Evolutionary conservation across 139 green algal genomes (phyloP).

Genomic region (Chlorella sp.): DNA sequence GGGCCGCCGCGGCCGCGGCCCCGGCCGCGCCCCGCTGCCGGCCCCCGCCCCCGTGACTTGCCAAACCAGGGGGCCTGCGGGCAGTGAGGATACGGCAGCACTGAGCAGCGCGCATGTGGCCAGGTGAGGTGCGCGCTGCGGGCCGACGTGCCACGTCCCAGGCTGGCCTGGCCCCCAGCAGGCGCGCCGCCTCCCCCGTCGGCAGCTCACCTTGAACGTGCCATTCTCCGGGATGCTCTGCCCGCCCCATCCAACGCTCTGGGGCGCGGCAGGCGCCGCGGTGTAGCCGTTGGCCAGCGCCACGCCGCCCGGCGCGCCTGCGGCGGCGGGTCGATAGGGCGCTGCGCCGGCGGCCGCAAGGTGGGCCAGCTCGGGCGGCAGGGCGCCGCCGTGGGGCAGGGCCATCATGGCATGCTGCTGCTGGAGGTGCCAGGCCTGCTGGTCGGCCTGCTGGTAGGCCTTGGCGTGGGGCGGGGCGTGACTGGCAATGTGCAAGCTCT

Average conservation of each 20-base stretch:
- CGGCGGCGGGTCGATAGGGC: neutral
- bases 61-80: slow-evolving; percentile 71
- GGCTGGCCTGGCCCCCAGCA: too few species aligned
- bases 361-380: slow-evolving; percentile 6
- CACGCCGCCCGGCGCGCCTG: neutral
- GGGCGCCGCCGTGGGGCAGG: neutral
- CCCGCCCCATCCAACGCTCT: slow-evolving; percentile 71
- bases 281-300: neutral
- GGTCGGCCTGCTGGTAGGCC: neutral
- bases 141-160: too few species aligned
- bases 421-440: neutral
- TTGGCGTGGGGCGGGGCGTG: neutral
- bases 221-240: slow-evolving; percentile 69
- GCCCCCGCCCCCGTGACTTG: too few species aligned
- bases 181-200: too few species aligned
- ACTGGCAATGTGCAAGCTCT: neutral
- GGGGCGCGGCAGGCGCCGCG: neutral
- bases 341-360: neutral
- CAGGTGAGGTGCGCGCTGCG: too few species aligned
- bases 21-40: too few species aligned
- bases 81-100: too few species aligned
- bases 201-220: slow-evolving; percentile 45
- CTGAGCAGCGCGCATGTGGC: too few species aligned
- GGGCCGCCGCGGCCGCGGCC: too few species aligned
- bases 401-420: slow-evolving; percentile 4